Evolutionary conservation across 257 asterid species (phyloP), one percentile per base, ranked within the genome.

Genomic region (Euphrasia confusa): DNA sequence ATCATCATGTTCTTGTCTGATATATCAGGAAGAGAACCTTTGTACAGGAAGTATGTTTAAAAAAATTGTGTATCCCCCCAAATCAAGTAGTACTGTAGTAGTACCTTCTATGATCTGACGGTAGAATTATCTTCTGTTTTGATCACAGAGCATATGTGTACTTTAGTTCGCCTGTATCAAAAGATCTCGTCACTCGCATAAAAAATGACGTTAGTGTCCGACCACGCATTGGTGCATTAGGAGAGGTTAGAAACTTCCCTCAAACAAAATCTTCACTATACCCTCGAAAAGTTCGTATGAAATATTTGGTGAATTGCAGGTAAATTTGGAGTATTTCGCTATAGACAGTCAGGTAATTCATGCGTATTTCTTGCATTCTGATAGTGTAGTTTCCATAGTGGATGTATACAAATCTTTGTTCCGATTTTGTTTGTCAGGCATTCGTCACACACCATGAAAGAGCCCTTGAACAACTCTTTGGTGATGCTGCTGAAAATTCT

Each of bases 11-110:
- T 89, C 76, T 78, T 89, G 77, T 89, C 97, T 15, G 97, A 89
- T 76, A 89, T 89, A 95, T 89, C 97, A 10, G 95, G 97, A 83
- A 86, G 97, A 80, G 95, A 89, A 72, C 97, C 97, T 57, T 74
- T 89, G 58, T 89, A 89, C 82, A 86, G 77, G 78, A 86, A 84
- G 97, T 89, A 83, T 54, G 89, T 52, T 24, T 64, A 71, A 53
- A 24, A 59, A 42, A 18, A 10, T 56, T 18, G 47, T 56, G 10
- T 14, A 1, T 58, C 47, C 35, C 61, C 50, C 47, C 17, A 14
- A 15, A 50, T 11, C 18, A 13, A 33, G 14, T 35, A 1, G 3
- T 17, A 21, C 24, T 21, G 24, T 21, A 21, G 24, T 21, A 21
- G 42, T 9, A 37, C 35, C 65, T 65, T 44, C 50, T 32, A 7